Percentiles rank a stretch among this genome's conserved stretches.
phyloP scores from a whole-genome alignment of 192 early-diverging fungal genomes.

The Entophlyctis luteolus region DNA sequence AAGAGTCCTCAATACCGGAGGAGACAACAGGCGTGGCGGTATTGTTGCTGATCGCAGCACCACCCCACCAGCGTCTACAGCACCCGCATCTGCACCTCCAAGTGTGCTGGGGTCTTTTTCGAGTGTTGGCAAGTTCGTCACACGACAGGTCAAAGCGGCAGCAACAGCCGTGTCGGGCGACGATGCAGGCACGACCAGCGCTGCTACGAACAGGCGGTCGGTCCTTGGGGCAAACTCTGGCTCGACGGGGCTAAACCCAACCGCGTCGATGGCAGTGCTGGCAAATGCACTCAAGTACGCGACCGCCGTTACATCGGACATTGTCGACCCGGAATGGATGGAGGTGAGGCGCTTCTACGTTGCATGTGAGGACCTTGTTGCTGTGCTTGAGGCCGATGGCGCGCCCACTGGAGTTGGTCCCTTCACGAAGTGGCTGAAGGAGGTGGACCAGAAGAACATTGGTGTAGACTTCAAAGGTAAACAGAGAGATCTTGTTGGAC shows the following conservation, averaged over 20 bases:
- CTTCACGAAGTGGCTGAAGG: slow-evolving; percentile 6
- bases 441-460: too few species aligned
- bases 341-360: slow-evolving; percentile 1
- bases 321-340: neutral
- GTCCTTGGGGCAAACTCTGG: neutral
- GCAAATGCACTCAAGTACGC: too few species aligned
- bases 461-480: too few species aligned
- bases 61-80: neutral
- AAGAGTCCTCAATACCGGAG: neutral
- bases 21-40: neutral
- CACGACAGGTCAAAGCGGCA: too few species aligned
- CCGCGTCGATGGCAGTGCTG: neutral
- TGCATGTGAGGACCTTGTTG: neutral
- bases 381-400: too few species aligned
- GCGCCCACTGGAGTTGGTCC: neutral
- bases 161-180: too few species aligned
- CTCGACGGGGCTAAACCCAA: neutral
- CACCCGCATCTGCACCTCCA: neutral
- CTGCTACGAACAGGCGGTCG: too few species aligned
- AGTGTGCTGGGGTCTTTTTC: neutral
- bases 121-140: too few species aligned
- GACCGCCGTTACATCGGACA: too few species aligned
- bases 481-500: too few species aligned
- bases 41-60: too few species aligned
- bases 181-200: too few species aligned